Evolutionary conservation across 176 grass and related monocot genomes (phyloP), one percentile per base, ranked within the genome.

Genomic region (Aegilops longissima): DNA sequence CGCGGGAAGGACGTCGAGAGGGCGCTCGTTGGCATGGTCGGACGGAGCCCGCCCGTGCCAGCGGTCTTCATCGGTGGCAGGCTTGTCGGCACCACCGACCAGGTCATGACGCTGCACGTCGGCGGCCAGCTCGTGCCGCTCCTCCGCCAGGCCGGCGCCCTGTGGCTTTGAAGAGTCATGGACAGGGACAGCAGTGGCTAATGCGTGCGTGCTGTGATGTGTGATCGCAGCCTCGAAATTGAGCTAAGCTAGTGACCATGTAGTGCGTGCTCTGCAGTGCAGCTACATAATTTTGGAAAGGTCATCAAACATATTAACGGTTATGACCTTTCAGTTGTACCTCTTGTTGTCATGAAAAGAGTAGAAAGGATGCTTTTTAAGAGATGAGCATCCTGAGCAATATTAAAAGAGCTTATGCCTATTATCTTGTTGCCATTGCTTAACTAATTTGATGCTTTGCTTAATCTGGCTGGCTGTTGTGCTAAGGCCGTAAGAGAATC

Each of bases 51-150:
- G 23, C 76, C 54, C 80, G 84, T 92, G 33, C 92, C 89, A 66
- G 84, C 83, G 2, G 92, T 94, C 30, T 94, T 94, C 84, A 87
- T 94, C 58, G 92, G 92, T 38, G 92, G 92, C 86, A 83, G 70
- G n/a, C 87, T 92, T 74, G 89, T 92, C 18, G 92, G 92, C 24
- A 40, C 89, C 30, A 94, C 92, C 12, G 92, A 94, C 64, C 59
- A 89, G 77, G 84, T 94, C 78, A 94, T 94, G 87, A 27, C 89
- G 4, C 49, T 94, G 30, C 92, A 94, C 73, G 87, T 94, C 35
- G 58, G 52, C 25, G 87, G 89, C n/a, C 89, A 89, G 68, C 87
- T 94, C 40, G 54, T 59, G 54, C 54, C 54, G 81, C 76, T 94
- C 9, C 84, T 94, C 3, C 89, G 90, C n/a, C 70, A 91, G 11